Evolutionary conservation across 257 asterid species (phyloP).

Genomic region (Solanum arcanum): DNA sequence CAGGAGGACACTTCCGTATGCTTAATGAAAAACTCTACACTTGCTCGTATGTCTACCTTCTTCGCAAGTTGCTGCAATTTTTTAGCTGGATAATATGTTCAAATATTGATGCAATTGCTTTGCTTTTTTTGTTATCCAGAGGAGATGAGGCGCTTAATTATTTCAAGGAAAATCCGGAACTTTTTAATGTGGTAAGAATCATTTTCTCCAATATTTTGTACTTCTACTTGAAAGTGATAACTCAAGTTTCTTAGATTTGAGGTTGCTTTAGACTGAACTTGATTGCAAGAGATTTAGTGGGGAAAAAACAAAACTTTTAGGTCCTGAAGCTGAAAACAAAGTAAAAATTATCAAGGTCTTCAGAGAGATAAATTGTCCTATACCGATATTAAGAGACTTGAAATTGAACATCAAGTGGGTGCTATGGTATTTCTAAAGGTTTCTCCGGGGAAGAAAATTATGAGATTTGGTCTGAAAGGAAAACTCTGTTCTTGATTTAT

Average conservation of each 20-base stretch:
- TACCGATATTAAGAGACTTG: neutral
- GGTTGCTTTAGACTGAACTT: neutral
- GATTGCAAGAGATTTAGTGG: neutral
- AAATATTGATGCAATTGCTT: neutral
- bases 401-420: neutral
- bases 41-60: constrained; percentile 43
- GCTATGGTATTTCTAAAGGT: neutral
- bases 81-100: neutral
- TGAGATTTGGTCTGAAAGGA: neutral
- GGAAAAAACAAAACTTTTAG: neutral
- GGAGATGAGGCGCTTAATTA: constrained; percentile 77
- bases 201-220: neutral
- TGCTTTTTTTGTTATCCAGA: constrained; percentile 17
- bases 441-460: neutral
- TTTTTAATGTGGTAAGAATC: constrained; percentile 69
- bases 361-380: neutral
- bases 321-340: neutral
- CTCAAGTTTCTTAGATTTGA: neutral
- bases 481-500: neutral
- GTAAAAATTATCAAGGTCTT: neutral
- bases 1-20: constrained; percentile 93
- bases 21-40: constrained; percentile 92
- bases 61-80: neutral
- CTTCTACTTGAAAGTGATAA: neutral
- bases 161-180: constrained; percentile 66